Conservation (phyloP, 371 early-diverging fungal genomes). For the Rhizopus microsporus region DNA sequence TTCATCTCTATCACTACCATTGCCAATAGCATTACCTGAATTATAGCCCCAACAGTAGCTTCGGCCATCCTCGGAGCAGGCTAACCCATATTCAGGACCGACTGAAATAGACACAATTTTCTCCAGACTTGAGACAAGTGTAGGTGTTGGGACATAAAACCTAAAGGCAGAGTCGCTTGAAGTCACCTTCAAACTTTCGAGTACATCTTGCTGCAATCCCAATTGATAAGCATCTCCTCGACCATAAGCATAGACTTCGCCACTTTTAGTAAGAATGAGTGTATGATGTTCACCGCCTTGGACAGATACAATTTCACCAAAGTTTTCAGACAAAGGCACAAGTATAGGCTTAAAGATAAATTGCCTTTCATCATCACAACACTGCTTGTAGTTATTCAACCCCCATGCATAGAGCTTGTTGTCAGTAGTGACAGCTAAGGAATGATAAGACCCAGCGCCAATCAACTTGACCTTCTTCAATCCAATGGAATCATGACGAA, state of each 20-base stretch:
- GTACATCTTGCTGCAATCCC: conserved; percentile 63
- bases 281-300: conserved; percentile 92
- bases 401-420: conserved; percentile 87
- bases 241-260: conserved; percentile 84
- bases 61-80: conserved; percentile 64
- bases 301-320: conserved; percentile 50
- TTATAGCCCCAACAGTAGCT: conserved; percentile 94
- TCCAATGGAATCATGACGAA: conserved; percentile 57
- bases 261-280: conserved; percentile 72
- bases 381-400: conserved; percentile 95
- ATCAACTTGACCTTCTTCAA: conserved; percentile 64
- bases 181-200: conserved; percentile 20
- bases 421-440: conserved; percentile 73
- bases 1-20: conserved; percentile 72
- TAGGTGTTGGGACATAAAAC: conserved; percentile 62
- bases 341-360: conserved; percentile 49
- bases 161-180: conserved; percentile 46
- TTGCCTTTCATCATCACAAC: conserved; percentile 61
- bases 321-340: conserved; percentile 51
- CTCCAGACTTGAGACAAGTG: conserved; percentile 45
- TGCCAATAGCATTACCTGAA: conserved; percentile 71
- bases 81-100: conserved; percentile 90
- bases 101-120: conserved; percentile 65
- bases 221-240: conserved; percentile 93
- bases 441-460: conserved; percentile 87